phyloP scores from a whole-genome alignment of 2,329 filamentous ascomycete species.

The Neopestalotiopsis rosae region DNA sequence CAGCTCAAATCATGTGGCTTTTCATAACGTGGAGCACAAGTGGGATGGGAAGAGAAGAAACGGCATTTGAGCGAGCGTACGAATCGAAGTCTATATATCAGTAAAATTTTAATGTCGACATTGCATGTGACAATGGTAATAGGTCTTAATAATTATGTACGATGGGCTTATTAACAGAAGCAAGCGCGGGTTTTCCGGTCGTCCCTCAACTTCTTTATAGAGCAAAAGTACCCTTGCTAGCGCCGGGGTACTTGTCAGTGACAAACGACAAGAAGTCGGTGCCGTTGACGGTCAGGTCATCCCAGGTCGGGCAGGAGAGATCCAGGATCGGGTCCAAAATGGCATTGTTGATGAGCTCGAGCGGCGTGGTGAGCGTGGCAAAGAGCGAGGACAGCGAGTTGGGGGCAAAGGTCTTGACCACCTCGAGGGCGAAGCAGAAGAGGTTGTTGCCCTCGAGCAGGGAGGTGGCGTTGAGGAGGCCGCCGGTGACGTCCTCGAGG shows the following conservation, averaged over 20 bases:
- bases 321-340: constrained; percentile 34
- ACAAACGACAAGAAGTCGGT: constrained; percentile 24
- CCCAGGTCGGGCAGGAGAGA: constrained; percentile 35
- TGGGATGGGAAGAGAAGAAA: not conserved
- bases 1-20: too few relatives aligned
- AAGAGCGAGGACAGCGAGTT: constrained; percentile 47
- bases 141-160: constrained; percentile 1
- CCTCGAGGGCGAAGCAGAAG: constrained; percentile 43
- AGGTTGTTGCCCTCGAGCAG: constrained; percentile 54
- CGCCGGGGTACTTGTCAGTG: constrained; percentile 25
- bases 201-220: constrained; percentile 8
- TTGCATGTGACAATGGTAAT: not conserved
- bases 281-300: constrained; percentile 34
- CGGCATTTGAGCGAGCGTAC: not conserved
- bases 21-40: not conserved
- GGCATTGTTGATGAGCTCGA: constrained; percentile 39
- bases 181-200: not conserved
- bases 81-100: constrained; percentile 1
- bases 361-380: constrained; percentile 34
- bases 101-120: not conserved
- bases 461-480: constrained; percentile 46
- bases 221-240: constrained; percentile 22
- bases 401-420: constrained; percentile 45
- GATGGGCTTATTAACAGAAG: not conserved
- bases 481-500: constrained; percentile 46